Evolutionary conservation across 192 early-diverging fungal genomes (phyloP).

Genomic region (Podila horticola): DNA sequence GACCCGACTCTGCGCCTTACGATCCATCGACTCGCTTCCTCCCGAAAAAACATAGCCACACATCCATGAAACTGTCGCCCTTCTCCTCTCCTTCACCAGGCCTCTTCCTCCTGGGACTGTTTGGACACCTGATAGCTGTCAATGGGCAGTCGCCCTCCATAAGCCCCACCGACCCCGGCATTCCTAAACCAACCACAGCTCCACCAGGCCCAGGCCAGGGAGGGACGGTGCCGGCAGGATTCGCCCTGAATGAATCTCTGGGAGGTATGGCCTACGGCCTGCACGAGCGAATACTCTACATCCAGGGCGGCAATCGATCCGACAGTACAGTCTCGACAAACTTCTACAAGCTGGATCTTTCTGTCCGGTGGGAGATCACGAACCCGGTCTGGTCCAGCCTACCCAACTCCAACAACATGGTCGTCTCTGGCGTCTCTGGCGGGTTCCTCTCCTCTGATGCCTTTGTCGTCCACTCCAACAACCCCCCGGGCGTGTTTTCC

Average conservation of each 20-base stretch:
- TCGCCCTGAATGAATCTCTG: neutral
- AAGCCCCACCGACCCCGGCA: too few relatives aligned
- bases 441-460: neutral
- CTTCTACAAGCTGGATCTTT: neutral
- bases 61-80: too few relatives aligned
- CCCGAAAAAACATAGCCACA: too few relatives aligned
- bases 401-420: neutral
- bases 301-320: neutral
- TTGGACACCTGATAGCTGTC: too few relatives aligned
- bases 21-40: too few relatives aligned
- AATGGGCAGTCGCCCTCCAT: too few relatives aligned
- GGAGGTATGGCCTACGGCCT: neutral
- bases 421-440: neutral
- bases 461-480: neutral
- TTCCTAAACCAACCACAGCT: too few relatives aligned
- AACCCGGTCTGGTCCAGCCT: neutral
- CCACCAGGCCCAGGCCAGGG: neutral
- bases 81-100: too few relatives aligned
- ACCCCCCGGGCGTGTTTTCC: neutral
- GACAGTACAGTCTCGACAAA: neutral
- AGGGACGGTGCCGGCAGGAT: too few relatives aligned
- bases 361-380: neutral
- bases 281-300: neutral
- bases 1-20: too few relatives aligned
- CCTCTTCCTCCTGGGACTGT: too few relatives aligned